Conservation (phyloP, 306 rosid genomes). For the Psophocarpus tetragonolobus region DNA sequence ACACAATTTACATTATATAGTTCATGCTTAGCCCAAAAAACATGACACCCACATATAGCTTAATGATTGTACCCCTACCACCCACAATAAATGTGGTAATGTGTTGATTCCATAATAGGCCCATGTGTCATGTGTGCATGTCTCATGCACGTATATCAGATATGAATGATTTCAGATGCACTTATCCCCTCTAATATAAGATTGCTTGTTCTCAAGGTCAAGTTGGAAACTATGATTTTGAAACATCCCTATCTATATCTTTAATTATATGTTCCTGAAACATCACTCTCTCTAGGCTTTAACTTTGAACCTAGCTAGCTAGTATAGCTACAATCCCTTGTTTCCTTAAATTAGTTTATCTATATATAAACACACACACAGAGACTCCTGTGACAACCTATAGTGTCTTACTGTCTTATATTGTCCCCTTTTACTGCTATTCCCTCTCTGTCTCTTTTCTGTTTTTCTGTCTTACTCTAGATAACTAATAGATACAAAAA, state of each 20-base stretch:
- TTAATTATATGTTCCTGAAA: conserved; percentile 26
- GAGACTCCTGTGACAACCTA: conserved; percentile 16
- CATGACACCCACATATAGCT: not conserved
- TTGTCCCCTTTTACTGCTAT: conserved; percentile 29
- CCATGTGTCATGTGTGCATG: conserved; percentile 44
- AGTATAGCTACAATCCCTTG: conserved; percentile 8
- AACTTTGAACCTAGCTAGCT: conserved; percentile 1
- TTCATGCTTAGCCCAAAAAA: not conserved
- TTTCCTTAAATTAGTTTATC: conserved; percentile 18
- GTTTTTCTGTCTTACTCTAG: not conserved
- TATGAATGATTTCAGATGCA: conserved; percentile 4
- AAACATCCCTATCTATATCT: conserved; percentile 17
- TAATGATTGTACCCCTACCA: not conserved
- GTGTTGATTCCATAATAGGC: conserved; percentile 6
- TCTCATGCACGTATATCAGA: conserved; percentile 43
- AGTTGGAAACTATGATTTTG: conserved; percentile 17
- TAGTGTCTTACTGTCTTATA: conserved; percentile 2
- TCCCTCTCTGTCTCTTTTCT: not conserved
- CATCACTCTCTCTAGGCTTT: conserved; percentile 25
- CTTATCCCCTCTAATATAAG: not conserved
- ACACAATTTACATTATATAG: not conserved
- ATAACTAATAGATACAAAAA: not conserved
- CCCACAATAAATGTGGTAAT: not conserved
- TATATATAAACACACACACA: conserved; percentile 25
- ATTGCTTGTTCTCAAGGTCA: conserved; percentile 19